Percentiles rank a stretch among this genome's conserved stretches.
Conservation (phyloP, 257 asterid genomes). For the Solanum phureja region DNA sequence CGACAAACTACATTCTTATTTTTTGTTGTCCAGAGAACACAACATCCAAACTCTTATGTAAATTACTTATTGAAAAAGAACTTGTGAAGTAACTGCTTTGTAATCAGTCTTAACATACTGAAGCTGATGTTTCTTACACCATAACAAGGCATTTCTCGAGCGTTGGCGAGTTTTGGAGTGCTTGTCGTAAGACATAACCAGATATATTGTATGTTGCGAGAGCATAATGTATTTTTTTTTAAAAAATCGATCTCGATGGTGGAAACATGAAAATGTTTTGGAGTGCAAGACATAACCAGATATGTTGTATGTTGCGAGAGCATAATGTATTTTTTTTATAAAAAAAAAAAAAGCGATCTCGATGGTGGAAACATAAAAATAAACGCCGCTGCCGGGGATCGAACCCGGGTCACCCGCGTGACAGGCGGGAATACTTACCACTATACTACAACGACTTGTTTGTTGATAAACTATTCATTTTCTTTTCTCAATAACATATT, state of each 20-base stretch:
- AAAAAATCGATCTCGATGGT: not conserved
- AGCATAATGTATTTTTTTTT: no score
- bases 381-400: constrained; percentile 93
- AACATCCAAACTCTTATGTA: not conserved
- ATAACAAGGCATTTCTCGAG: no score
- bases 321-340: not conserved
- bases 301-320: not conserved
- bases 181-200: not conserved
- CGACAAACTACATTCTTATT: not conserved
- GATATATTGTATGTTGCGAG: not conserved
- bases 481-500: not conserved
- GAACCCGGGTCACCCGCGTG: constrained; percentile 98
- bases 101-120: not conserved
- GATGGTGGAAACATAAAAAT: not conserved
- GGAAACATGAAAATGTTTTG: no score
- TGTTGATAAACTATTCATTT: not conserved
- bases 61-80: not conserved
- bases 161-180: not conserved
- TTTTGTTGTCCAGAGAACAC: not conserved
- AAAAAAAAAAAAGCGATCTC: not conserved
- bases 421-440: constrained; percentile 99
- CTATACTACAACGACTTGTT: constrained; percentile 80
- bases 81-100: not conserved
- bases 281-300: not conserved
- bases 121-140: not conserved